Percentiles rank a stretch among this genome's conserved stretches.
phyloP scores from a whole-genome alignment of 208 protist genomes.

The Leishmania amazonensis region DNA sequence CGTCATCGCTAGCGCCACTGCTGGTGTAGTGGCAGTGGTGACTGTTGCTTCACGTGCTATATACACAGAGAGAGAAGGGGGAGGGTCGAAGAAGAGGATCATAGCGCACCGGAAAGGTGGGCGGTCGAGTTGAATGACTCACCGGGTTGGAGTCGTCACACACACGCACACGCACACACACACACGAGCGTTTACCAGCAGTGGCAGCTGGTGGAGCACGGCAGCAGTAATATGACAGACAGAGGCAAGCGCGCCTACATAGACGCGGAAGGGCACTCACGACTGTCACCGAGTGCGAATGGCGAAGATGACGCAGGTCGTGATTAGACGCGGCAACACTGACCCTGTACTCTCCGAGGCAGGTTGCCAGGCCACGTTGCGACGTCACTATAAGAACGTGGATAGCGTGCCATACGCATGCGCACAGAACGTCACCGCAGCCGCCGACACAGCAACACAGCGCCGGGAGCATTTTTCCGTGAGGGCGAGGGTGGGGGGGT shows the following conservation, averaged over 20 bases:
- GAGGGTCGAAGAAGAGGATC: not conserved
- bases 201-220: not conserved
- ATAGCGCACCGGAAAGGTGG: not conserved
- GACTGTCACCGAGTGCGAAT: not conserved
- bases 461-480: not conserved
- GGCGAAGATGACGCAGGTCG: not conserved
- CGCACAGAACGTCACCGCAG: not conserved
- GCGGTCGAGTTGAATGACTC: not conserved
- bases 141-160: not conserved
- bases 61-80: not conserved
- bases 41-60: not conserved
- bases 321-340: not conserved
- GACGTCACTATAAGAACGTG: not conserved
- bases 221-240: not conserved
- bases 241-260: not conserved
- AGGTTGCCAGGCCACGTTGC: not conserved
- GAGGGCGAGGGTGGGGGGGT: not conserved
- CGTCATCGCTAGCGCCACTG: conserved; percentile 1
- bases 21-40: not conserved
- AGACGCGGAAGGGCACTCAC: not conserved
- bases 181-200: not conserved
- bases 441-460: not conserved
- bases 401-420: not conserved
- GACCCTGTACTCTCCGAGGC: not conserved
- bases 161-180: not conserved